Evolutionary conservation across 2,329 filamentous ascomycete species (phyloP).

Genomic region (Neonectria faginata): DNA sequence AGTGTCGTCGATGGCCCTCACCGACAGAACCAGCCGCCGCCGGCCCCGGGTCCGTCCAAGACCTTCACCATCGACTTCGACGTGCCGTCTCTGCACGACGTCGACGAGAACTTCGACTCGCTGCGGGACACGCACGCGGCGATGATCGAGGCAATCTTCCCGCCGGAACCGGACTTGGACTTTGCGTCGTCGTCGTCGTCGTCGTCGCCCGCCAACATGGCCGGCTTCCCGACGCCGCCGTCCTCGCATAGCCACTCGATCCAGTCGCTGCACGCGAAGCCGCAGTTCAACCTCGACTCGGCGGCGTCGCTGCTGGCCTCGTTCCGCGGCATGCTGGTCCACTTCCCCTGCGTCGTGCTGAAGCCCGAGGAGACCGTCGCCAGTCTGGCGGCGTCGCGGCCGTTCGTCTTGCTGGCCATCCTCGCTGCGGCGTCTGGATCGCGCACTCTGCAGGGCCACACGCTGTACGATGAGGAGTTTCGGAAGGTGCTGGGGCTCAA

Average conservation of each 20-base stretch:
- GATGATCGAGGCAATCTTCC: conserved; percentile 56
- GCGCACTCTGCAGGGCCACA: conserved; percentile 62
- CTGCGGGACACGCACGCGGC: conserved; percentile 58
- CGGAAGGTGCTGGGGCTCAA: conserved; percentile 67
- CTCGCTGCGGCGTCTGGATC: conserved; percentile 63
- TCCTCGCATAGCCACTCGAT: conserved; percentile 50
- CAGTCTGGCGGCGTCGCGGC: conserved; percentile 58
- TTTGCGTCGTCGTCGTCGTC: conserved; percentile 29
- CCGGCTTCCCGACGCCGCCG: conserved; percentile 44
- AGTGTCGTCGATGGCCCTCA: conserved; percentile 40
- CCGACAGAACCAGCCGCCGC: conserved; percentile 43
- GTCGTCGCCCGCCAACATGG: conserved; percentile 33
- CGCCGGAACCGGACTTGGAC: conserved; percentile 42
- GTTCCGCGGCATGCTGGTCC: conserved; percentile 58
- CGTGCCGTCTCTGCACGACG: conserved; percentile 55
- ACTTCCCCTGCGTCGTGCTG: conserved; percentile 60
- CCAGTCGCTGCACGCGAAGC: conserved; percentile 58
- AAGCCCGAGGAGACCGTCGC: conserved; percentile 56
- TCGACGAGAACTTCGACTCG: conserved; percentile 54
- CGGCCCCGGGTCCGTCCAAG: conserved; percentile 56
- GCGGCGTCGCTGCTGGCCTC: conserved; percentile 58
- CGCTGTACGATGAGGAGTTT: conserved; percentile 68
- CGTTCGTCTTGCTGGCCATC: conserved; percentile 67
- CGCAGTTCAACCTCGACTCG: conserved; percentile 67
- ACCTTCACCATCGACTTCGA: conserved; percentile 66